Base-by-base conservation (phyloP, 106 monocot genomes). In the Agapanthus africanus region DNA sequence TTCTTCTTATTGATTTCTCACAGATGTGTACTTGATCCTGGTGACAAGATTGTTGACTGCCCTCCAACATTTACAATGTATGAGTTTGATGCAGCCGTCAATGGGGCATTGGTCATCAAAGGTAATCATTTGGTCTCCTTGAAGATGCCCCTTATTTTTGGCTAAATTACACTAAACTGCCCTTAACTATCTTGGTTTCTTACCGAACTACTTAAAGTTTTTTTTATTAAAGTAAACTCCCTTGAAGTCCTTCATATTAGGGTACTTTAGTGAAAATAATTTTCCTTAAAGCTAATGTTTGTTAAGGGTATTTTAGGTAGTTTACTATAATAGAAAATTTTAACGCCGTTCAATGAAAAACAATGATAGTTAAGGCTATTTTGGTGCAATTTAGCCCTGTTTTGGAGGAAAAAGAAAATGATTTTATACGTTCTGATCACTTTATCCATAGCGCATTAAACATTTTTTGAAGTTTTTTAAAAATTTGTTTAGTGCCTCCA, bases 31-130 rank as follows among this genome's bases (percentile, higher is more conserved):
- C 92, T 99, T 79, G 99, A 99, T 72, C 99, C 90, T 70, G 90
- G 93, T 61, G 99, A 99, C 40, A 93, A 90, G 51, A 99, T 99
- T 76, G 59, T 99, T 31, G 99, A 99, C 54, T 99, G 99, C 40
- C 99, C 99, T 66, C 99, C 99, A 63, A 99, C 99, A 73, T 99
- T 99, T 83, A 87, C 99, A 23, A 99, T 93, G 93, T 99, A 99
- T 83, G 99, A 90, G 72, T 93, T 99, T 80, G 99, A 99, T 80
- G 99, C 99, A 41, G 84, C 90, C 19, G 93, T 99, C 3, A 99
- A 99, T 81, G 93, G 93, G 18, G 99, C 99, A 56, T 47, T 81
- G n/a, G 87, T 90, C 18, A 84, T 93, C 54, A 90, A 93, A 63
- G 99, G 99, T 99, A 79, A 23, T 40, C 0, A 40, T 33, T 32